phyloP scores from a whole-genome alignment of 768 basidiomycete species.

The Psilocybe azurescens region DNA sequence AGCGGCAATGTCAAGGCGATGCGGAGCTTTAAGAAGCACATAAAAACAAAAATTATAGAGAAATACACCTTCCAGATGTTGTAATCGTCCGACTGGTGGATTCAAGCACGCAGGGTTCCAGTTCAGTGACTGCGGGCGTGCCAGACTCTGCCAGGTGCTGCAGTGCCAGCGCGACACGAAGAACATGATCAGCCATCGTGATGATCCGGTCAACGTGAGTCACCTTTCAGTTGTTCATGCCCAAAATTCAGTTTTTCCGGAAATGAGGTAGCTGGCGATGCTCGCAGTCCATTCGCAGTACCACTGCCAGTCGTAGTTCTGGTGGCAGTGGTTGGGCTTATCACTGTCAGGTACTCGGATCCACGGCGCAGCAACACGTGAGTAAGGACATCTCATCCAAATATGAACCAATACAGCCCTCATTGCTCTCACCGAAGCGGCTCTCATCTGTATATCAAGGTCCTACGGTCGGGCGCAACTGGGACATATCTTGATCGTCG shows the following conservation, averaged over 20 bases:
- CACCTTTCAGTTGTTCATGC: background rate
- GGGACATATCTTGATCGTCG: background rate
- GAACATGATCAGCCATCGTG: background rate
- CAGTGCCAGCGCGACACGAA: background rate
- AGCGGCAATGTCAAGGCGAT: background rate
- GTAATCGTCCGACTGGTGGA: background rate
- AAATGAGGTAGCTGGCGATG: background rate
- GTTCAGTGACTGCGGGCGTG: background rate
- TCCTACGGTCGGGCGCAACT: background rate
- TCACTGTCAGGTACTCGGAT: too few species aligned
- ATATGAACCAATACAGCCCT: background rate
- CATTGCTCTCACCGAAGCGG: background rate
- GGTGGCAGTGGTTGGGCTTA: too few species aligned
- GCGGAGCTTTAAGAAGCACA: background rate
- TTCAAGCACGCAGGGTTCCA: background rate
- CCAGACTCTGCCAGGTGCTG: background rate
- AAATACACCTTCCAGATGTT: background rate
- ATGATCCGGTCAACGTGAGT: background rate
- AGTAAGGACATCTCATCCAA: background rate
- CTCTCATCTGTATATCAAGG: background rate
- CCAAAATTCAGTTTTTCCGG: background rate
- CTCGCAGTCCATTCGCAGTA: too few species aligned
- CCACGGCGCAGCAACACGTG: background rate
- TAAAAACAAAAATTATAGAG: background rate
- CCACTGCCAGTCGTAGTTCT: too few species aligned